These are phyloP conservation scores for Craterostigma plantagineum DNA, from an alignment of 257 asterid species.

Conservation along the genomic window DNA sequence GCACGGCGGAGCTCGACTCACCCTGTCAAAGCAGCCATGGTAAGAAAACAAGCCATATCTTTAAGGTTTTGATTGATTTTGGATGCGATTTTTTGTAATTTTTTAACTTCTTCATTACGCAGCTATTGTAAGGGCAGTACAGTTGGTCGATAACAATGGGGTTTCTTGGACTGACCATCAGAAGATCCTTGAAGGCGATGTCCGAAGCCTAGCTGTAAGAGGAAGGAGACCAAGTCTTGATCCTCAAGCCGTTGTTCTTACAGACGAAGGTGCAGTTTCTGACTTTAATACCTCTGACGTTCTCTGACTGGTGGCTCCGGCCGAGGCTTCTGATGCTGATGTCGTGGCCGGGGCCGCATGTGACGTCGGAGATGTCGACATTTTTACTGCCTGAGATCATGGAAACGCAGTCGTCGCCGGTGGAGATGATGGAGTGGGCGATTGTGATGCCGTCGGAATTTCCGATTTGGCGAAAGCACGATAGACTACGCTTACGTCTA, in stretches of 20 bases:
- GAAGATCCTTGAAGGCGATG: constrained; percentile 22
- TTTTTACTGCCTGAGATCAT: constrained; percentile 44
- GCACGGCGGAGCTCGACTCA: constrained; percentile 14
- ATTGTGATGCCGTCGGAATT: constrained; percentile 25
- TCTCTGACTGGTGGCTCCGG: constrained; percentile 11
- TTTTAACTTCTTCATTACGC: background rate
- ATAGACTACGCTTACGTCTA: too few relatives aligned
- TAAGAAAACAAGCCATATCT: background rate
- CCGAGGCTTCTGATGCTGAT: constrained; percentile 72
- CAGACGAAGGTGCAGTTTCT: constrained; percentile 28
- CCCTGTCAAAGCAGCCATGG: background rate
- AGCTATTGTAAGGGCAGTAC: constrained; percentile 24
- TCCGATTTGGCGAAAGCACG: constrained; percentile 14
- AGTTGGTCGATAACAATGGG: constrained; percentile 61
- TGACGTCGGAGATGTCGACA: constrained; percentile 24
- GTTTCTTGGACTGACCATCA: constrained; percentile 26
- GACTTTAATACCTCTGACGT: constrained; percentile 23
- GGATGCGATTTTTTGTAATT: background rate
- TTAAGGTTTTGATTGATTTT: background rate
- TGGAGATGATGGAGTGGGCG: constrained; percentile 17
- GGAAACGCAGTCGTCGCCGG: constrained; percentile 70
- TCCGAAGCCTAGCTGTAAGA: constrained; percentile 25
- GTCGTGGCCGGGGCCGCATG: constrained; percentile 87
- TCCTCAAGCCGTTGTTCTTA: constrained; percentile 51
- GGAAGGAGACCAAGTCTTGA: constrained; percentile 72